Base-by-base conservation (phyloP, 768 basidiomycete species). In the Termitomyces sp. region DNA sequence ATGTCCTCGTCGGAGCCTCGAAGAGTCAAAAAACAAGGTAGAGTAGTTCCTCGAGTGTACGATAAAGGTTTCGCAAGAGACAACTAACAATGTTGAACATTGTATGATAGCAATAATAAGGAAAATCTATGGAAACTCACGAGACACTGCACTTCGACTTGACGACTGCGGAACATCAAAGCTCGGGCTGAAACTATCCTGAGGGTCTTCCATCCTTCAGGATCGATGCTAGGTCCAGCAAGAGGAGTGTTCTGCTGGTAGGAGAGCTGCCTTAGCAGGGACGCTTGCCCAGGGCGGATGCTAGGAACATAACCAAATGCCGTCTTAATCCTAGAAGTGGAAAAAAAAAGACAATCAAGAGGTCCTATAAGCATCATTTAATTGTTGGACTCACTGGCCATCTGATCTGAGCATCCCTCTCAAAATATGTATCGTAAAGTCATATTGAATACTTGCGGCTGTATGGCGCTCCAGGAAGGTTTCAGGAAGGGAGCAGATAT, bases 301-400 rank as follows among this genome's bases (percentile, higher is more conserved):
- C 68, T 75, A 11, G 80, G 76, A 15, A 82, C 74, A 61, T 80
- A 83, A 37, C 77, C 80, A 60, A 83, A 80, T 6, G 77, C 75
- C 5, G 81, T 81, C 53, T 74, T 78, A 42, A 83, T 72, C 58
- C 80, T 80, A 12, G 52, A n/a, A 28, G n/a, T 10, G 31, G 0
- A 30, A 30, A 33, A 46, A 4, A 12, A 12, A 12, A 4, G 15
- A 9, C 2, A 15, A 30, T 30, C 47, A 26, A 21, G 37, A 42
- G 2, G 19, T 51, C 2, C 7, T 38, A 10, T 37, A 12, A 11
- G n/a, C 5, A 51, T 12, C 26, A 35, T 11, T 21, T 3, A 8
- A 44, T 41, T 10, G 30, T 14, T 10, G 17, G 28, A 70, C 76
- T 66, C 56, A 79, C 79, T 69, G 72, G 66, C 74, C 78, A 60